Evolutionary conservation across 768 basidiomycete genomes (phyloP).

Genomic region (Dioszegia crocea): DNA sequence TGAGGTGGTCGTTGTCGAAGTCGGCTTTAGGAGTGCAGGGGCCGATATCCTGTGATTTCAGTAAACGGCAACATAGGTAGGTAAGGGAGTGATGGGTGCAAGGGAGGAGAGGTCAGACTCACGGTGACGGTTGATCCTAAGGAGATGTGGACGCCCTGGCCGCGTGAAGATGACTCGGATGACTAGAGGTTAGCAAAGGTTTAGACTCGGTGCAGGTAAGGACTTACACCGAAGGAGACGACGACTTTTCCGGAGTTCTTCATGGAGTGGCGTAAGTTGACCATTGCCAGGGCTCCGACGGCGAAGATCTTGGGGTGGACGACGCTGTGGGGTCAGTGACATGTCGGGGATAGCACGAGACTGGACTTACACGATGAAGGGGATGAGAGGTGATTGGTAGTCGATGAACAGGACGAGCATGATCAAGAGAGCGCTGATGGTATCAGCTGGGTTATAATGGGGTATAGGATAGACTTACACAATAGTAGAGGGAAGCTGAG

Average conservation of each 20-base stretch:
- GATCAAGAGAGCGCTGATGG: not conserved
- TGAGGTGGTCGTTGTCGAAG: constrained; percentile 3
- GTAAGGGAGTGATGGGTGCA: not conserved
- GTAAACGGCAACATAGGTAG: no score
- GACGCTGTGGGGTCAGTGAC: not conserved
- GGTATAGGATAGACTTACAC: not conserved
- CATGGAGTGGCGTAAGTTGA: constrained; percentile 1
- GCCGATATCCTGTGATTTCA: constrained; percentile 3
- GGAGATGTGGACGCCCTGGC: not conserved
- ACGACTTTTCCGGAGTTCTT: not conserved
- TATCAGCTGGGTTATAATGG: not conserved
- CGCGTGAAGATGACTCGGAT: not conserved
- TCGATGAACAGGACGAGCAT: not conserved
- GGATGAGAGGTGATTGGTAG: constrained; percentile 1
- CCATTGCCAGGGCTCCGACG: constrained; percentile 5
- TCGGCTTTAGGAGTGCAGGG: constrained; percentile 1
- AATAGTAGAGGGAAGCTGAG: constrained; percentile 1
- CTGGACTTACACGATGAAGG: constrained; percentile 2
- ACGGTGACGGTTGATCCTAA: not conserved
- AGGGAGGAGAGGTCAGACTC: not conserved
- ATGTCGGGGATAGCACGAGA: not conserved
- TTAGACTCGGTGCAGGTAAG: no score
- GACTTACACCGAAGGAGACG: not conserved
- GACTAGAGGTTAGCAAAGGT: no score
- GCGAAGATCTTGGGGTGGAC: constrained; percentile 6